Percentiles rank a stretch among this genome's conserved stretches.
phyloP scores from a whole-genome alignment of 164 flowering plant species.

The Tinospora cordifolia region DNA sequence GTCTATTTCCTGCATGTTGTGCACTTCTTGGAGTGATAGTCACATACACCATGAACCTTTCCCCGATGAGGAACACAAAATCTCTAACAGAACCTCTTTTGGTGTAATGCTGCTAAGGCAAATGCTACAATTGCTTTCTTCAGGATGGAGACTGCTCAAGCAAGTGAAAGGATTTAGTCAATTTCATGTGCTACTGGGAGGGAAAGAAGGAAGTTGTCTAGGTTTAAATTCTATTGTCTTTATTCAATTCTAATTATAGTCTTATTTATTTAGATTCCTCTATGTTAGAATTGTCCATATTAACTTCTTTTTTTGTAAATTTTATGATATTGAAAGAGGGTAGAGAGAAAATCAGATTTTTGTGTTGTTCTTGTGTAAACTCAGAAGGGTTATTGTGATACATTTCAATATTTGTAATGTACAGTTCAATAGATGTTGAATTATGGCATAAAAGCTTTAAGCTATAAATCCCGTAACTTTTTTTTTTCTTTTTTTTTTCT shows the following conservation, averaged over 20 bases:
- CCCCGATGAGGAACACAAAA: constrained; percentile 20
- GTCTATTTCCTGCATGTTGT: constrained; percentile 73
- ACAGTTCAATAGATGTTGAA: no score
- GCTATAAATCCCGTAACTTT: no score
- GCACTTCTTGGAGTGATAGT: constrained; percentile 54
- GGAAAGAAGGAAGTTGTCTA: background rate
- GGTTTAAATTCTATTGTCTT: background rate
- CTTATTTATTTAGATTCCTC: no score
- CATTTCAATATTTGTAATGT: no score
- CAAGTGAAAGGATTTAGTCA: background rate
- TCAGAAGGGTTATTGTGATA: no score
- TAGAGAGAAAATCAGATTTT: no score
- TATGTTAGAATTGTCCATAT: background rate
- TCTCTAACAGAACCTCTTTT: constrained; percentile 53
- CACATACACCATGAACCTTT: constrained; percentile 60
- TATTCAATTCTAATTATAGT: no score
- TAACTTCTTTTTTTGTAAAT: background rate
- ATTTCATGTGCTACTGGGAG: background rate
- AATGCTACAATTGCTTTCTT: background rate
- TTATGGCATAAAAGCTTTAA: no score
- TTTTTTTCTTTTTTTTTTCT: no score
- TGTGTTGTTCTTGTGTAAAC: no score
- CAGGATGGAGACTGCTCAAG: background rate
- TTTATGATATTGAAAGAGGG: background rate
- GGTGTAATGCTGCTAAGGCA: constrained; percentile 21